Percentiles rank a stretch among this genome's conserved stretches.
Evolutionary conservation across 352 stramenopile species (phyloP).

Genomic region (Nothophytophthora sp.): DNA sequence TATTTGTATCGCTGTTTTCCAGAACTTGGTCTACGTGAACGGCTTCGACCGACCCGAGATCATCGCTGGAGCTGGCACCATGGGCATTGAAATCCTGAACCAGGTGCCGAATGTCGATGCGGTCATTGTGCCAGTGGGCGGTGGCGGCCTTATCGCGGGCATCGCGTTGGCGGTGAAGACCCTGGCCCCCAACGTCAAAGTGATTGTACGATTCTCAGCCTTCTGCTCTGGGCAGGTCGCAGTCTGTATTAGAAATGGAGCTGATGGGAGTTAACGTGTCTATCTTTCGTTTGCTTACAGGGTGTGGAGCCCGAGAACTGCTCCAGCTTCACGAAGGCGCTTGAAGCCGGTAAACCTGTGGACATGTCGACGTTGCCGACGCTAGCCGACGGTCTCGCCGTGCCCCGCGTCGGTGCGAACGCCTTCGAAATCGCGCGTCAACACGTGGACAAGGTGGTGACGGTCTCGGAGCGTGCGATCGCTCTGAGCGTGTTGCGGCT

Average conservation of each 20-base stretch:
- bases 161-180: slow-evolving; percentile 95
- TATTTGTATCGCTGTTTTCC: background rate
- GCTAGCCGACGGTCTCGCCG: slow-evolving; percentile 95
- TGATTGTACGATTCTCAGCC: slow-evolving; percentile 60
- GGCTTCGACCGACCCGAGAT: slow-evolving; percentile 98
- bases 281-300: slow-evolving; percentile 33
- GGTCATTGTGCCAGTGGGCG: slow-evolving; percentile 96
- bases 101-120: slow-evolving; percentile 95
- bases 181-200: slow-evolving; percentile 91
- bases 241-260: too few relatives aligned
- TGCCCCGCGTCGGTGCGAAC: slow-evolving; percentile 94
- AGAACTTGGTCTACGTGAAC: slow-evolving; percentile 96
- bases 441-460: slow-evolving; percentile 95
- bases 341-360: slow-evolving; percentile 90
- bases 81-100: slow-evolving; percentile 98
- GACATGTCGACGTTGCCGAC: slow-evolving; percentile 89
- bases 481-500: slow-evolving; percentile 96
- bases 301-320: slow-evolving; percentile 96
- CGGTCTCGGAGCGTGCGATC: slow-evolving; percentile 94
- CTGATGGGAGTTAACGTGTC: too few relatives aligned
- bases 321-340: slow-evolving; percentile 92
- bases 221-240: too few relatives aligned
- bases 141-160: slow-evolving; percentile 94
- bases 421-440: slow-evolving; percentile 93
- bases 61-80: slow-evolving; percentile 96